Base-by-base conservation (phyloP, 176 grass and related monocot genomes). In the Alopecurus myosuroides region DNA sequence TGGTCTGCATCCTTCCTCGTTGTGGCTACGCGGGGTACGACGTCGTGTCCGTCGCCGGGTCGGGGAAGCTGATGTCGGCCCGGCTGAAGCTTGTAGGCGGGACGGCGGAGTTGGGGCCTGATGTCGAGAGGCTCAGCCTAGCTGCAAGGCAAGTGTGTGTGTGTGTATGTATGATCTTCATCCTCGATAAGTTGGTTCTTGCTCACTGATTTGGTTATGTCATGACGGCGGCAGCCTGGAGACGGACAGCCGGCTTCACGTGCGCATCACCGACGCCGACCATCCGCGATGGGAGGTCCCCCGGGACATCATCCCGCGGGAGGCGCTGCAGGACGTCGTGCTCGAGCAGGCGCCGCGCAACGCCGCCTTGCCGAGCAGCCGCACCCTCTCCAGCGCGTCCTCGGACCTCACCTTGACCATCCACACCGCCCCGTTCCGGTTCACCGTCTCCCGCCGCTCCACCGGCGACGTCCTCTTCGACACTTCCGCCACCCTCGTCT, bases 241-340 rank as follows among this genome's bases (percentile, higher is more conserved):
- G 73, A 98, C 91, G 17, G 83, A 88, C 77, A 89, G 66, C 84
- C 87, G 91, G 13, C 86, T 98, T 31, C 89, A 85, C 53, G 96
- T 98, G n/a, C 82, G 89, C 89, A 95, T 95, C 53, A 90, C 93
- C 33, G 93, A 98, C 33, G 81, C 89, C 8, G 93, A 94, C 25
- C 67, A 41, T 44, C 51, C 17, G 0, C 80, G 96, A 83, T 98
- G 96, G 93, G 96, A 98, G 83, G 46, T 98, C 1, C 93, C 96
- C 6, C 85, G 85, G 34, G 62, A 88, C 82, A 0, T 98, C 39
- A 85, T 98, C 81, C 93, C 96, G 4, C 93, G 83, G 36, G 34
- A 70, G 9, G 42, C 28, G 15, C 15, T 18, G 2, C 23, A 63
- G 13, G n/a, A 77, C 2, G 0, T n/a, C 55, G 19, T 29, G 80